Conservation (phyloP, 495 filamentous ascomycete species). For the Staphylotrichum longicolle region DNA sequence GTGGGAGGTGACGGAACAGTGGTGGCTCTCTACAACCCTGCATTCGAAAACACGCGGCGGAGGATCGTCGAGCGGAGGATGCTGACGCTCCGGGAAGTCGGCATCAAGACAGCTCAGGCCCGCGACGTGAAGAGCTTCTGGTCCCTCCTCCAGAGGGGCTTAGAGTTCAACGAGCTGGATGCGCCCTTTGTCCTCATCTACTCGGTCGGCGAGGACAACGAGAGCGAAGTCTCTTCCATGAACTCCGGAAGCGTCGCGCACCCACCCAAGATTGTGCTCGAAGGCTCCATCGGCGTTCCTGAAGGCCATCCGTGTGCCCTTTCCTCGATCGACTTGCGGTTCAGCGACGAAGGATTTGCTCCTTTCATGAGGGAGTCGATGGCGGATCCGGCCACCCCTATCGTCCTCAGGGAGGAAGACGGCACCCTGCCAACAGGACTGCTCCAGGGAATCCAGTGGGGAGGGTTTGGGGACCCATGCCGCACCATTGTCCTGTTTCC, state of each 20-base stretch:
- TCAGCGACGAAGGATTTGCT: conserved; percentile 61
- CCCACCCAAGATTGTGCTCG: conserved; percentile 55
- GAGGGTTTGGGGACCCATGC: conserved; percentile 63
- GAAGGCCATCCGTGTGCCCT: conserved; percentile 54
- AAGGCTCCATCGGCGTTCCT: conserved; percentile 63
- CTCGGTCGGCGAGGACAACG: conserved; percentile 56
- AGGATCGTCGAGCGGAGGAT: conserved; percentile 65
- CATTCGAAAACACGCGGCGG: conserved; percentile 64
- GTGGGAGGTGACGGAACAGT: conserved; percentile 61
- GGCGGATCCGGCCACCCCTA: conserved; percentile 52
- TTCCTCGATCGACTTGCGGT: conserved; percentile 56
- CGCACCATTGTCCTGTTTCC: conserved; percentile 66
- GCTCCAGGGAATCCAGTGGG: conserved; percentile 59
- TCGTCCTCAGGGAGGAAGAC: conserved; percentile 57
- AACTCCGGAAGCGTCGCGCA: conserved; percentile 56
- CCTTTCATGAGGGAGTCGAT: conserved; percentile 66
- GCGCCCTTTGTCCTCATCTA: conserved; percentile 65
- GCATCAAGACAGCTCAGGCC: conserved; percentile 64
- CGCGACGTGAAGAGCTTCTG: conserved; percentile 64
- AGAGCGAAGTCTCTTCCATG: conserved; percentile 61
- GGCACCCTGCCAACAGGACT: conserved; percentile 58
- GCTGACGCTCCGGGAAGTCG: conserved; percentile 66
- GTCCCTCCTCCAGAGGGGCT: conserved; percentile 52
- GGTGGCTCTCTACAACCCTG: conserved; percentile 66
- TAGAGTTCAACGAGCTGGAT: conserved; percentile 62